These are phyloP conservation scores for Cutaneotrichosporon cutaneum DNA, from an alignment of 1,284 basidiomycete species.

Conservation along the genomic window DNA sequence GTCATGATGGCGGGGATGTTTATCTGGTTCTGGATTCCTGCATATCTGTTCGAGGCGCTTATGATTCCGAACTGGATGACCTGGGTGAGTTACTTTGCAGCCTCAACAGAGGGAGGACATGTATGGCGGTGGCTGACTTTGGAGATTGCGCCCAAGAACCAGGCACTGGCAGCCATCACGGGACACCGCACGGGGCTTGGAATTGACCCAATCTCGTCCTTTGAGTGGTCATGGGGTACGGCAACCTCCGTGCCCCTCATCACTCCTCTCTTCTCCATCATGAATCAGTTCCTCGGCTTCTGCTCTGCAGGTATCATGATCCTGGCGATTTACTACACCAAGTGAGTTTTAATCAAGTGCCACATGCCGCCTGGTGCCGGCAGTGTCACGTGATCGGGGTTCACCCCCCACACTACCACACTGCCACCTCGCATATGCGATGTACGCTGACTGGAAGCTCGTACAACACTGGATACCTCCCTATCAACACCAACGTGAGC, in stretches of 20 bases:
- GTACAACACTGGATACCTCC: slow-evolving; percentile 18
- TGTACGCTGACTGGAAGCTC: slow-evolving; percentile 6
- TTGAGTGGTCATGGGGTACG: slow-evolving; percentile 47
- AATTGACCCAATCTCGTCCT: slow-evolving; percentile 38
- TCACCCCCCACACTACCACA: slow-evolving; percentile 18
- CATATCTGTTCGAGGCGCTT: slow-evolving; percentile 53
- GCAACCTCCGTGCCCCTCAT: neutral
- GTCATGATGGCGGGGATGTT: slow-evolving; percentile 47
- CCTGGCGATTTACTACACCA: slow-evolving; percentile 22
- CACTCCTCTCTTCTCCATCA: slow-evolving; percentile 16
- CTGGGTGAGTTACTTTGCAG: slow-evolving; percentile 48
- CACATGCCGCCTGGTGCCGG: too few species aligned
- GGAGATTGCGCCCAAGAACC: slow-evolving; percentile 55
- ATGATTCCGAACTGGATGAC: slow-evolving; percentile 62
- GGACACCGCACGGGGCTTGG: slow-evolving; percentile 35
- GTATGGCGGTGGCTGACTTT: slow-evolving; percentile 36
- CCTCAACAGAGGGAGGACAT: slow-evolving; percentile 33
- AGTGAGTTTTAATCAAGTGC: too few species aligned
- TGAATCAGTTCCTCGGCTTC: slow-evolving; percentile 16
- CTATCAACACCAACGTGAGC: slow-evolving; percentile 29
- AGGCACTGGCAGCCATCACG: slow-evolving; percentile 21
- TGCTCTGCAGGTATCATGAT: slow-evolving; percentile 17
- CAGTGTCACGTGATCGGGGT: slow-evolving; percentile 4
- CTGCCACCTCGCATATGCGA: neutral
- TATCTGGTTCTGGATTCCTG: slow-evolving; percentile 53